These are phyloP conservation scores for Fragaria vesca DNA, from an alignment of 306 rosid genomes.

Conservation along the genomic window DNA sequence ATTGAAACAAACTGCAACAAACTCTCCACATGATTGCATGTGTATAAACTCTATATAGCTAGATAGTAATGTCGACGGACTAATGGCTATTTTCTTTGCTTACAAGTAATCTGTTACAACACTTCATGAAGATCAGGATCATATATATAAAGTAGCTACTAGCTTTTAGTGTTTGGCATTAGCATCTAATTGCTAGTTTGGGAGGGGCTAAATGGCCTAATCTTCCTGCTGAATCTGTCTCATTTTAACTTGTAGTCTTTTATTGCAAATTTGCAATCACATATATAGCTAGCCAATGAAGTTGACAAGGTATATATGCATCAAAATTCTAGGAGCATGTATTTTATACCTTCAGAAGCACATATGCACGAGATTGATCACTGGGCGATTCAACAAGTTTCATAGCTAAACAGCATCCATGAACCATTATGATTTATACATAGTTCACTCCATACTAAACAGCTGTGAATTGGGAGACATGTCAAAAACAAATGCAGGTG, in stretches of 20 bases:
- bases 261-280: neutral
- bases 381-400: too few species aligned
- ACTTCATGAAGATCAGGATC: neutral
- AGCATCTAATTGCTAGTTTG: neutral
- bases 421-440: too few species aligned
- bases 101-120: neutral
- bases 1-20: neutral
- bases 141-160: neutral
- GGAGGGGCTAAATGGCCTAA: neutral
- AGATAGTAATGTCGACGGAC: neutral
- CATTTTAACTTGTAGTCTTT: neutral
- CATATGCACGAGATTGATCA: neutral
- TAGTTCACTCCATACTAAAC: too few species aligned
- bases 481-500: too few species aligned
- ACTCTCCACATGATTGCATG: neutral
- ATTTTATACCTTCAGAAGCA: neutral
- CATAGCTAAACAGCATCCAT: too few species aligned
- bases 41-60: neutral
- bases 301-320: neutral
- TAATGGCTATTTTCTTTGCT: neutral
- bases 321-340: neutral
- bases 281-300: neutral
- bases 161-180: neutral
- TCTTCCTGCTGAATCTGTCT: neutral
- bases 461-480: too few species aligned